Evolutionary conservation across 2,329 filamentous ascomycete genomes (phyloP), one percentile per base, ranked within the genome.

Genomic region (Xylaria sp.): DNA sequence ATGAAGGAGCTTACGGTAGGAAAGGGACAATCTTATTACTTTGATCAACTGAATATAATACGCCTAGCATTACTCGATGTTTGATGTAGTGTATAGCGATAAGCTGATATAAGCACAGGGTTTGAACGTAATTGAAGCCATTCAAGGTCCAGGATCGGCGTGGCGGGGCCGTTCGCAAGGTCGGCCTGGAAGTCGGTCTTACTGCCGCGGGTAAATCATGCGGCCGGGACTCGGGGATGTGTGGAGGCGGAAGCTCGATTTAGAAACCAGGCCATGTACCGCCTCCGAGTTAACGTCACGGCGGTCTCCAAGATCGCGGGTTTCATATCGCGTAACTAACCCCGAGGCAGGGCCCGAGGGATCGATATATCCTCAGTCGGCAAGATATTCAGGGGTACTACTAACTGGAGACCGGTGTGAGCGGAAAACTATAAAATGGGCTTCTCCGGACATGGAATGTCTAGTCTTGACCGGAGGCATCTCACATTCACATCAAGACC

Each of bases 161-260:
- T 20, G 7, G 28, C 34, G 28, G 48, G 18, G 15, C 28, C 48
- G 18, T n/a, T 20, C 12, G 18, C 9, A 53, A 18, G 48, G 28
- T 10, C 46, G 46, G 45, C 46, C 23, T 25, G 46, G 46, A 18
- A 53, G 48, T 53, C 48, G 48, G 48, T 23, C 48, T 53, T n/a
- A 32, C 48, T 53, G 18, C 15, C 28, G 30, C 10, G 10, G 46
- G 41, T 2, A 23, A 7, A 45, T 48, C 28, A 13, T 48, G 20
- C 18, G 48, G 12, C 18, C 48, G 48, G 48, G 18, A 53, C 48
- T 53, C 48, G 48, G 48, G 4, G 30, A n/a, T n/a, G 48, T 53
- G 28, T 20, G 7, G 28, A 34, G 18, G 48, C 25, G 13, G 46
- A 30, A 50, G 46, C 46, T 30, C 15, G 6, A 50, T 30, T 30